Base-by-base conservation (phyloP, 495 filamentous ascomycete genomes). In the Podospora tetraspora region DNA sequence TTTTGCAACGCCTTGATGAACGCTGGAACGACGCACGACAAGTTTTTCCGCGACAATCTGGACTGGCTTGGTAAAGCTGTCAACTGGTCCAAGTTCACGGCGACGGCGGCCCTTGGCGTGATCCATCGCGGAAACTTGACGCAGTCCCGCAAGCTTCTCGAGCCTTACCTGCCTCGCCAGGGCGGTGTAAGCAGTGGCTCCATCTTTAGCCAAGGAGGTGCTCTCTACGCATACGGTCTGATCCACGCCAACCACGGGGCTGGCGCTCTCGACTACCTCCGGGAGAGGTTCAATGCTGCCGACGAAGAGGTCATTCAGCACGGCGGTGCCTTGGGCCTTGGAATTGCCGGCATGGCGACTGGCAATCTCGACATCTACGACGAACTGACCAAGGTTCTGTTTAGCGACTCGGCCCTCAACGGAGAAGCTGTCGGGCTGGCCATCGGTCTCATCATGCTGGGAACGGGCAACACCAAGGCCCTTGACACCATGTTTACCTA, bases 1-100 rank as follows among this genome's bases (percentile, higher is more conserved):
- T 92, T 99, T 70, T 94, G 95, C 69, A 97, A 97, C 76, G 96
- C 93, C 13, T 98, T 99, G 78, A 99, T 98, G 94, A 95, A 99
- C 74, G 92, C 96, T n/a, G 96, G 96, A 37, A 98, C 96, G 9
- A 97, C 94, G 0, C 93, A 94, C 69, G 96, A 98, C 78, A 92
- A 91, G 72, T 99, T 98, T 82, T 97, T 98, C 84, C 86, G 96
- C 3, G 93, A 97, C 70, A 99, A 98, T 69, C 79, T 99, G 29
- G 96, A 99, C 62, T 99, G 96, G 96, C 85, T 99, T 10, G 92
- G 94, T 34, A 99, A 98, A 81, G 96, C 96, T 59, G 92, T 98
- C 19, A 99, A 99, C 81, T 99, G 96, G 96, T 97, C 95, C 66
- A 99, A 99, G 75, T 99, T 99, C 77, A 97, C 96, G 1, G 96